These are phyloP conservation scores for Verticillium klebahnii DNA, from an alignment of 2,329 filamentous ascomycete species.

Conservation along the genomic window DNA sequence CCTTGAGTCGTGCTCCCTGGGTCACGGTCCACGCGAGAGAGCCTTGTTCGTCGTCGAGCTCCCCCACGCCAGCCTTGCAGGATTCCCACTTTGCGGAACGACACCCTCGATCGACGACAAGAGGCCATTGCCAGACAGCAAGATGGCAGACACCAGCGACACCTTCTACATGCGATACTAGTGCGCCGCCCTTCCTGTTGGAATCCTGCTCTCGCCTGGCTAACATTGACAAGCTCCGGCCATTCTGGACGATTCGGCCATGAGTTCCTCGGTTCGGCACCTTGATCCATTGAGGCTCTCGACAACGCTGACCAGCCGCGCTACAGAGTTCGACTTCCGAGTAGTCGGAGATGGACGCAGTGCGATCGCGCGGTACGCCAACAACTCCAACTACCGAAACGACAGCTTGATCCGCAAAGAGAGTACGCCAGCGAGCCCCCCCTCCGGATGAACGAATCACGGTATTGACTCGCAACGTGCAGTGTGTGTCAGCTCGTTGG, in stretches of 20 bases:
- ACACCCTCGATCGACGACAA: conserved; percentile 8
- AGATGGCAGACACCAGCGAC: conserved; percentile 66
- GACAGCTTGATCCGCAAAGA: conserved; percentile 99
- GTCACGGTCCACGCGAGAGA: background rate
- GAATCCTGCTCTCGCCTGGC: conserved; percentile 8
- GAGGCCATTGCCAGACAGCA: conserved; percentile 18
- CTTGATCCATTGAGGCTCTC: background rate
- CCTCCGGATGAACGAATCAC: background rate
- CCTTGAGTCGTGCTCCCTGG: background rate
- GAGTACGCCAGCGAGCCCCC: conserved; percentile 57
- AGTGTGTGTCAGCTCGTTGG: conserved; percentile 94
- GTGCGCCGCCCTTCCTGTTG: conserved; percentile 49
- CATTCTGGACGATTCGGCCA: conserved; percentile 97
- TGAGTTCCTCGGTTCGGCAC: conserved; percentile 79
- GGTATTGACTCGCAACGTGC: background rate
- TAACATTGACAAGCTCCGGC: conserved; percentile 64
- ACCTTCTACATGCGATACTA: conserved; percentile 97
- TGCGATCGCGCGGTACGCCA: conserved; percentile 92
- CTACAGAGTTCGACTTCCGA: conserved; percentile 88
- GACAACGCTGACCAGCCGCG: conserved; percentile 13
- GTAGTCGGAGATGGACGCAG: conserved; percentile 89
- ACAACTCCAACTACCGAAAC: conserved; percentile 99
- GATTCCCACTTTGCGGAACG: background rate
- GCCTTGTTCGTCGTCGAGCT: background rate
- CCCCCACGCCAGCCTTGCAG: conserved; percentile 13